Evolutionary conservation across 305 asterid genomes (phyloP).

Genomic region (Solanum hybrid): DNA sequence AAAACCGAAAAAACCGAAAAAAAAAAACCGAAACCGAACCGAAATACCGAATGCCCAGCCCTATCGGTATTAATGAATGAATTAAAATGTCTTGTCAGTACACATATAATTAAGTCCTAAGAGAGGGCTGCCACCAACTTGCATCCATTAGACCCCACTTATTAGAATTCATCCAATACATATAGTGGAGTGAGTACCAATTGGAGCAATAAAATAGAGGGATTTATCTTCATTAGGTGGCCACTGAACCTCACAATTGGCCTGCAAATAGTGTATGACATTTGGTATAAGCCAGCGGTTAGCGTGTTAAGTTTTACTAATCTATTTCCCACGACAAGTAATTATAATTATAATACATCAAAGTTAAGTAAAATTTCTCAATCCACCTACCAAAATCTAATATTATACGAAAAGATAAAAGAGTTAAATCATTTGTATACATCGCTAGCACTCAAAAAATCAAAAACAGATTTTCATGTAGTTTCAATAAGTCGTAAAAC

Average conservation of each 20-base stretch:
- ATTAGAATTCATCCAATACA: not conserved
- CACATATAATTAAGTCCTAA: not conserved
- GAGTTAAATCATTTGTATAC: not conserved
- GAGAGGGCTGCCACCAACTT: not conserved
- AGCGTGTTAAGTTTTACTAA: not conserved
- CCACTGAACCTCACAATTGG: not conserved
- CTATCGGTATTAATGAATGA: too few relatives aligned
- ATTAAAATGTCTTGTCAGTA: not conserved
- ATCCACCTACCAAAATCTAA: not conserved
- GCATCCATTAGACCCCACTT: not conserved
- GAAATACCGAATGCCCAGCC: too few relatives aligned
- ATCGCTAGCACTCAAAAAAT: too few relatives aligned
- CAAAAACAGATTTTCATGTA: not conserved
- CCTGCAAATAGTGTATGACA: not conserved
- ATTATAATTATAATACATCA: not conserved
- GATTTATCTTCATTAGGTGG: not conserved
- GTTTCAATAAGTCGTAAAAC: not conserved
- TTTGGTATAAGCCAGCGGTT: not conserved
- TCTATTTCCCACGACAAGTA: not conserved
- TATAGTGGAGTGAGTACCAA: not conserved
- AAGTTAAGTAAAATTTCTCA: not conserved
- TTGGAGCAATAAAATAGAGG: not conserved
- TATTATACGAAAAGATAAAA: not conserved
- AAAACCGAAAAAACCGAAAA: too few relatives aligned
- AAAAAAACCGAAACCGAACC: too few relatives aligned